These are phyloP conservation scores for Backusella westeae DNA, from an alignment of 192 early-diverging fungal genomes.

Conservation along the genomic window DNA sequence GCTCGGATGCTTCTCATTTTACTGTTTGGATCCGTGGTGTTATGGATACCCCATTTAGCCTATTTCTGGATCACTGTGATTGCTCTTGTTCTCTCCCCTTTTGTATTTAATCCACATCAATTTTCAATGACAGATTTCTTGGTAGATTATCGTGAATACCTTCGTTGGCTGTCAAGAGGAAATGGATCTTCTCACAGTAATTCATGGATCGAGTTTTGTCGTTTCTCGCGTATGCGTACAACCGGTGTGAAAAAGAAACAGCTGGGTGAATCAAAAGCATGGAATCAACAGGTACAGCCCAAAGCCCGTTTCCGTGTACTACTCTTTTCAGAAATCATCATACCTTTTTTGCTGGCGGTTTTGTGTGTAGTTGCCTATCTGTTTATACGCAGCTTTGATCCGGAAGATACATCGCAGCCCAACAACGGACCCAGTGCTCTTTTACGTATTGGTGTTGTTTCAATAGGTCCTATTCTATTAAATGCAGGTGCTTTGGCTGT, in stretches of 20 bases:
- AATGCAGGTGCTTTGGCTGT: constrained; percentile 63
- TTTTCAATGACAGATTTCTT: constrained; percentile 76
- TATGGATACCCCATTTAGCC: constrained; percentile 65
- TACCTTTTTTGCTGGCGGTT: constrained; percentile 62
- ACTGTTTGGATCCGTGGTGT: constrained; percentile 55
- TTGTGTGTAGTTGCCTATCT: constrained; percentile 60
- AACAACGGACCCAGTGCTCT: constrained; percentile 40
- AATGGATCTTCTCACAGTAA: constrained; percentile 68
- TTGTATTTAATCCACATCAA: constrained; percentile 89
- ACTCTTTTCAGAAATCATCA: constrained; percentile 70
- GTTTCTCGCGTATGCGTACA: constrained; percentile 65
- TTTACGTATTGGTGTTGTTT: constrained; percentile 58
- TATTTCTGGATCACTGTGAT: constrained; percentile 85
- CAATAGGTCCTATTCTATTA: constrained; percentile 65
- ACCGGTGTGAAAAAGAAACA: constrained; percentile 77
- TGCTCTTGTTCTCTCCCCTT: constrained; percentile 75
- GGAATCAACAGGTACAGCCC: constrained; percentile 55
- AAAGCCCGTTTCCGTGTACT: constrained; percentile 65
- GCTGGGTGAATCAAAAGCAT: constrained; percentile 62
- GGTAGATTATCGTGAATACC: constrained; percentile 75
- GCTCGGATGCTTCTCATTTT: constrained; percentile 65
- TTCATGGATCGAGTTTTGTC: constrained; percentile 79
- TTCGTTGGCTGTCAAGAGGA: constrained; percentile 79
- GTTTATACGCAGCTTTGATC: constrained; percentile 63
- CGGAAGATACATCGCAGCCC: constrained; percentile 9